phyloP scores from a whole-genome alignment of 257 asterid species.

The Asclepias syriaca region DNA sequence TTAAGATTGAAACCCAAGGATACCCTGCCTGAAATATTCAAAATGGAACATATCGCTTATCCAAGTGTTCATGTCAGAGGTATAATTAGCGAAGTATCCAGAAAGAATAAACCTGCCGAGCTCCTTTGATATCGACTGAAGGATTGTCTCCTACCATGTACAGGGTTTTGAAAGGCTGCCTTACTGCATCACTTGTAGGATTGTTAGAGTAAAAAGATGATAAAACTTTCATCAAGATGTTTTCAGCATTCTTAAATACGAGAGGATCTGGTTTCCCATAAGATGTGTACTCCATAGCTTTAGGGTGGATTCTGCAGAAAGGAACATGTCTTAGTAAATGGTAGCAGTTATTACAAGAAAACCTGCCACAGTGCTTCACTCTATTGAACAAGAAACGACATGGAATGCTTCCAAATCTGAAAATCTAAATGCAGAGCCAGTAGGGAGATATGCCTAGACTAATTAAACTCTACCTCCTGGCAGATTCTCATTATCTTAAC shows the following conservation, averaged over 20 bases:
- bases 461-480: not conserved
- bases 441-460: not conserved
- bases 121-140: slow-evolving; percentile 74
- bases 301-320: slow-evolving; percentile 51
- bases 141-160: slow-evolving; percentile 97
- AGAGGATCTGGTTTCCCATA: slow-evolving; percentile 85
- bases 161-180: slow-evolving; percentile 43
- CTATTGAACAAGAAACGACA: not conserved
- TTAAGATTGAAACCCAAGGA: slow-evolving; percentile 89
- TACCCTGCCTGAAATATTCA: slow-evolving; percentile 53
- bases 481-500: not conserved
- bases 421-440: not conserved
- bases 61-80: not conserved
- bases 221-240: slow-evolving; percentile 45
- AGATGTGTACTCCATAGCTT: slow-evolving; percentile 59
- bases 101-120: slow-evolving; percentile 54
- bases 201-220: slow-evolving; percentile 24
- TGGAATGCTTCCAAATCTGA: not conserved
- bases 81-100: not conserved
- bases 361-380: not conserved
- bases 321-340: slow-evolving; percentile 12
- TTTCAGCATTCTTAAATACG: slow-evolving; percentile 71
- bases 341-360: not conserved
- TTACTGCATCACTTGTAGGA: slow-evolving; percentile 17
- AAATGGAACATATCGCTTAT: not conserved